These are phyloP conservation scores for Picea mariana DNA, from an alignment of 83 land plant genomes.

Conservation along the genomic window DNA sequence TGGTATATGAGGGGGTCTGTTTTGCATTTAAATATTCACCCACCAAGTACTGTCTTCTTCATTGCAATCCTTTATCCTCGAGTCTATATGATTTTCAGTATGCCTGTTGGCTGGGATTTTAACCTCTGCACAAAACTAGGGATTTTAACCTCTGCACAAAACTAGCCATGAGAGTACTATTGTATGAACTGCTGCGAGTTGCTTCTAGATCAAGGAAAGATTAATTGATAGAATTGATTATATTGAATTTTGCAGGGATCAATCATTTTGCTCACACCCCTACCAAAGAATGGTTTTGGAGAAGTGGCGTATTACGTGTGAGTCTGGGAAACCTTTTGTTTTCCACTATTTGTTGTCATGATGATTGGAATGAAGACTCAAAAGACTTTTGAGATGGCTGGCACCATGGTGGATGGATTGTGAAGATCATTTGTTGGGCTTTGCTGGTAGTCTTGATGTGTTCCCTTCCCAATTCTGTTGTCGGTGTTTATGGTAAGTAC, in stretches of 20 bases:
- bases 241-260: conserved; percentile 62
- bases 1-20: background rate
- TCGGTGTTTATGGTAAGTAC: conserved; percentile 77
- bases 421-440: conserved; percentile 77
- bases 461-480: conserved; percentile 81
- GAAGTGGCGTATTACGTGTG: conserved; percentile 81
- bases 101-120: background rate
- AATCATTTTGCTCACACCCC: conserved; percentile 48
- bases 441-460: conserved; percentile 80
- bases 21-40: background rate
- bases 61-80: background rate
- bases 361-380: conserved; percentile 98
- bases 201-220: background rate
- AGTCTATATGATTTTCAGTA: background rate
- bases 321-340: conserved; percentile 94
- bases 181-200: background rate
- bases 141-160: background rate
- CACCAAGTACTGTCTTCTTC: background rate
- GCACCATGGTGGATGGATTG: conserved; percentile 99
- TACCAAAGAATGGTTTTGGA: conserved; percentile 65
- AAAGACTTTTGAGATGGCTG: conserved; percentile 83
- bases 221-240: conserved; percentile 5
- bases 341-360: conserved; percentile 66
- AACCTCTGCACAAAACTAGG: background rate
- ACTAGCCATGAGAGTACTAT: too few species aligned